Conservation (phyloP, 139 green algal species). For the Chlamydomonas sp. region DNA sequence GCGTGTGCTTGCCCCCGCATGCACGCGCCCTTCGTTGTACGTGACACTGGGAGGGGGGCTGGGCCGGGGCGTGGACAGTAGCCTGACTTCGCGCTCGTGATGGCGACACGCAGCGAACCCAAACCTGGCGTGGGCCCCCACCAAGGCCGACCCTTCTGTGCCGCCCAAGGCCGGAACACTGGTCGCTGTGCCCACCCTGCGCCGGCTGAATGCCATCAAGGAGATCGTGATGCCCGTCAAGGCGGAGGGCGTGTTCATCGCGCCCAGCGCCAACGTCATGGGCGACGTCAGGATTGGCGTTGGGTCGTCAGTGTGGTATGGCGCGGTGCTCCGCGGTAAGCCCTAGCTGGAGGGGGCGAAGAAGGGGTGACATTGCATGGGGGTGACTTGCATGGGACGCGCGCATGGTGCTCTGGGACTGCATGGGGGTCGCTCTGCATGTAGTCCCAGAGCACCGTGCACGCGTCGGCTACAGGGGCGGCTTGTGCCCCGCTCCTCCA, state of each 20-base stretch:
- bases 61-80: not conserved
- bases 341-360: too few relatives aligned
- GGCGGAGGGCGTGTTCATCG: constrained; percentile 65
- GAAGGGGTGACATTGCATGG: too few relatives aligned
- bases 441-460: too few relatives aligned
- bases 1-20: not conserved
- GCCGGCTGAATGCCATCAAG: constrained; percentile 16
- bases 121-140: constrained; percentile 48
- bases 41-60: too few relatives aligned
- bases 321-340: constrained; percentile 75
- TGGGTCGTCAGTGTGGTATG: constrained; percentile 83
- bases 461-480: too few relatives aligned
- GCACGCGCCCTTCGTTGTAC: not conserved
- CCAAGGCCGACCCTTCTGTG: constrained; percentile 15
- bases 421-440: too few relatives aligned
- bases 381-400: too few relatives aligned
- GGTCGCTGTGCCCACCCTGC: constrained; percentile 8
- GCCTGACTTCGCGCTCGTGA: not conserved
- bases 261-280: constrained; percentile 80
- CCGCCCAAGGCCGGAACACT: constrained; percentile 14
- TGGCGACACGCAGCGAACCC: constrained; percentile 31
- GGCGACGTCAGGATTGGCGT: constrained; percentile 84
- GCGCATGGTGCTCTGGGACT: too few relatives aligned
- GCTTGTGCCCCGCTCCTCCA: too few relatives aligned
- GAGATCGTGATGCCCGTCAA: constrained; percentile 46